A percentile compares a stretch with the other conserved stretches of the same genome.
These are phyloP conservation scores for Malassezia brasiliensis DNA, from an alignment of 1,284 basidiomycete genomes.

Conservation along the genomic window DNA sequence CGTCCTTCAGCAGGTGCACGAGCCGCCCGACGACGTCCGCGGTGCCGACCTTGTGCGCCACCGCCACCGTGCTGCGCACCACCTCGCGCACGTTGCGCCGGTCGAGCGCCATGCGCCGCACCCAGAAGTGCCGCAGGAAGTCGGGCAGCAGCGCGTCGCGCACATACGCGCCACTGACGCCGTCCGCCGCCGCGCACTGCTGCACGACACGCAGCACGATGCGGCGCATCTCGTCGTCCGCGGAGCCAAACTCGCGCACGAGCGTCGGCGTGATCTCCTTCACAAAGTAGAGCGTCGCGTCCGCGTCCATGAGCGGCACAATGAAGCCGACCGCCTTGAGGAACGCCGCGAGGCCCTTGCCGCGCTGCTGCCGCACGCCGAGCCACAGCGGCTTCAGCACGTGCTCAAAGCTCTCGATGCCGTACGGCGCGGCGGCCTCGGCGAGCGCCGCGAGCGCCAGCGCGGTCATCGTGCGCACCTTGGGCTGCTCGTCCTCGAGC, in stretches of 20 bases:
- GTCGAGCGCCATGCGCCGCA: slow-evolving; percentile 89
- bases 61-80: slow-evolving; percentile 94
- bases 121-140: slow-evolving; percentile 98
- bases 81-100: slow-evolving; percentile 91
- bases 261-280: slow-evolving; percentile 51
- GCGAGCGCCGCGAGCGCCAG: slow-evolving; percentile 90
- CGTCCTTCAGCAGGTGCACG: slow-evolving; percentile 82
- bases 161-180: slow-evolving; percentile 44
- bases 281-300: slow-evolving; percentile 52
- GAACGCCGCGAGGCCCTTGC: slow-evolving; percentile 95
- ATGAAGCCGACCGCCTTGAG: slow-evolving; percentile 99
- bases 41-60: slow-evolving; percentile 91
- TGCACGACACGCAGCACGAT: slow-evolving; percentile 98
- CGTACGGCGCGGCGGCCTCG: slow-evolving; percentile 93
- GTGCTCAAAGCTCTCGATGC: slow-evolving; percentile 98
- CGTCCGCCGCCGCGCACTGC: slow-evolving; percentile 91
- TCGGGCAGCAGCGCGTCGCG: slow-evolving; percentile 97
- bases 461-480: slow-evolving; percentile 98
- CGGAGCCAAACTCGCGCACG: slow-evolving; percentile 97
- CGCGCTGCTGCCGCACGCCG: slow-evolving; percentile 92
- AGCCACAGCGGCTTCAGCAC: slow-evolving; percentile 97
- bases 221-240: slow-evolving; percentile 99
- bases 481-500: slow-evolving; percentile 93
- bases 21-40: slow-evolving; percentile 88
- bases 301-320: slow-evolving; percentile 98